Evolutionary conservation across 176 grass and related monocot genomes (phyloP), one percentile per base, ranked within the genome.

Genomic region (Oropetium thomaeum): DNA sequence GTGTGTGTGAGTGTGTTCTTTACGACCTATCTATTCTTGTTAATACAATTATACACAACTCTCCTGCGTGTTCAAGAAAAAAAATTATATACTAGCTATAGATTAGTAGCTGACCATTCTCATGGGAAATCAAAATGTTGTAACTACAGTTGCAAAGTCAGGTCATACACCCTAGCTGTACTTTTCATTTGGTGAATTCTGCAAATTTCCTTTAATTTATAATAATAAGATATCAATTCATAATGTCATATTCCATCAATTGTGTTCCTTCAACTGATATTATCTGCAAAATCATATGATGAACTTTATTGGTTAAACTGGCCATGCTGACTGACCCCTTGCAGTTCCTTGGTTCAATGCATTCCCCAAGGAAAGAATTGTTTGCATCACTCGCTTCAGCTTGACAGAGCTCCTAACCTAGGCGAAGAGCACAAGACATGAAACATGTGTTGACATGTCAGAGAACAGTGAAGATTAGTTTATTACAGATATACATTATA

Each of bases 301-400:
- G 44, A 77, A 78, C 31, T 81, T 76, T 51, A 20, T 48, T 60
- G 59, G 51, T 61, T 67, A 65, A 41, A 82, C 8, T 48, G 26
- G 15, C 42, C n/a, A 66, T 5, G 20, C 48, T 48, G 54, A 89
- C 88, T 91, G 58, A 97, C 95, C 95, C 81, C 95, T 29, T 67
- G 95, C 91, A 75, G 95, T 94, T 84, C 95, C 95, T 84, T 98
- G 95, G 68, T 98, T 98, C 58, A 98, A 87, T 61, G 95, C 91
- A 71, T 98, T 98, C 45, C 95, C 95, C 57, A 97, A 81, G 37
- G 95, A 86, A 71, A 97, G 95, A 87, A 97, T 97, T 44, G 95
- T 93, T 71, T 93, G 91, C 95, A 97, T 91, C 57, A 93, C 86
- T 76, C 65, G 83, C 77, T 92, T 93, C 30, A 97, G 81, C 76